Evolutionary conservation across 2,329 filamentous ascomycete genomes (phyloP), one percentile per base, ranked within the genome.

Genomic region (Calonectria fujianensis): DNA sequence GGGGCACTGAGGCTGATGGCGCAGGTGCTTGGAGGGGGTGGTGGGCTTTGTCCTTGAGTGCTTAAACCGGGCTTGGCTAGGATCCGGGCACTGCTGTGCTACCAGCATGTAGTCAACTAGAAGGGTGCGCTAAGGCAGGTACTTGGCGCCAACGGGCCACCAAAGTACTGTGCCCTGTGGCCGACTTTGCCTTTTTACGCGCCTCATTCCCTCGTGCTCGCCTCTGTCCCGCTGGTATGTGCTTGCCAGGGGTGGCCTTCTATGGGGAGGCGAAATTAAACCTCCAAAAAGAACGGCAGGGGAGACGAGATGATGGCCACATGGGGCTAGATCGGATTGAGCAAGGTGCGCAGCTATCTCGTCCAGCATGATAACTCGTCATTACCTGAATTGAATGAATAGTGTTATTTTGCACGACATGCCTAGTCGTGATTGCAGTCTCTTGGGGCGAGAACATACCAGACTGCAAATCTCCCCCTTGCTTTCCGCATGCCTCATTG

Each of bases 71-170:
- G 57, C 57, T 63, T 63, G 57, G 57, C 37, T 41, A 63, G 57
- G 57, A 63, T 63, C 39, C 57, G 57, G 37, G 57, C 57, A 57
- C 52, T 57, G 35, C 57, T 41, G 37, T 59, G 32, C 37, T 59
- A 39, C 59, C 37, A 67, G n/a, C 51, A 52, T 41, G 64, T 61
- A 32, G 45, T 48, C 45, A 24, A 48, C 41, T 67, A 39, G 63
- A 65, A 61, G 39, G 48, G 61, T 74, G 73, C 76, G 69, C 79
- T 80, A 80, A 80, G 78, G 78, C 77, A 80, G 78, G 78, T 78
- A 79, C 75, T 39, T 39, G 64, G 63, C 61, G 50, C 61, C 63
- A 71, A 54, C 50, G 37, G 59, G 57, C 35, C 24, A 63, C 24
- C 57, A 39, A 61, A 63, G 35, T 31, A 63, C 57, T 63, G 57